phyloP scores from a whole-genome alignment of 805 yeast species.

The Yamadazyma insecticola region DNA sequence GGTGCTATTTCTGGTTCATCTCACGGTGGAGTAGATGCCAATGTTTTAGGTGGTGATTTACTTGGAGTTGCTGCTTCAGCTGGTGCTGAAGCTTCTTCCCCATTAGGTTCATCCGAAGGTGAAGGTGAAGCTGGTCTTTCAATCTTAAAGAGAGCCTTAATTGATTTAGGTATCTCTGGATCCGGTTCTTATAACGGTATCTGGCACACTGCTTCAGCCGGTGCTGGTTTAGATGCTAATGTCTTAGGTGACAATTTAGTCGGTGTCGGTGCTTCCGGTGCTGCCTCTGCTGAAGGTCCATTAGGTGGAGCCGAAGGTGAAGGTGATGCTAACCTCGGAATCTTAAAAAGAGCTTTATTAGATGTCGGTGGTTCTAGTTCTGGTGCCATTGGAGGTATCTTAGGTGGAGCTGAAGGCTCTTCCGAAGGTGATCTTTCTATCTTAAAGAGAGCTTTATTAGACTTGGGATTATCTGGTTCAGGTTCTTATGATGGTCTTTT shows the following conservation, averaged over 20 bases:
- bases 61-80: slow-evolving; percentile 8
- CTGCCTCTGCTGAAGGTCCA: slow-evolving; percentile 5
- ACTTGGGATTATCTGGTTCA: slow-evolving; percentile 9
- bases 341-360: slow-evolving; percentile 10
- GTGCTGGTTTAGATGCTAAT: slow-evolving; percentile 7
- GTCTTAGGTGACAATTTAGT: slow-evolving; percentile 4
- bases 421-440: slow-evolving; percentile 8
- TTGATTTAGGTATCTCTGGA: slow-evolving; percentile 7
- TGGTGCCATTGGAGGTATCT: slow-evolving; percentile 6
- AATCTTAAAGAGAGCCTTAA: slow-evolving; percentile 11
- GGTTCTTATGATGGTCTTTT: slow-evolving; percentile 3
- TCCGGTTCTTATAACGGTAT: slow-evolving; percentile 6
- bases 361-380: slow-evolving; percentile 6
- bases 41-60: slow-evolving; percentile 11
- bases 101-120: slow-evolving; percentile 3
- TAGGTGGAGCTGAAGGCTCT: slow-evolving; percentile 8
- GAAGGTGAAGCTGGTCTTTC: slow-evolving; percentile 9
- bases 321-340: slow-evolving; percentile 12
- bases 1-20: slow-evolving; percentile 4
- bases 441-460: slow-evolving; percentile 9
- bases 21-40: slow-evolving; percentile 9
- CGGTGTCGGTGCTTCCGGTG: slow-evolving; percentile 5
- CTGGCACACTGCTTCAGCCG: too few relatives aligned
- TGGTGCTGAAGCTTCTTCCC: slow-evolving; percentile 3
- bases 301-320: slow-evolving; percentile 13